These are phyloP conservation scores for Saccharata proteae DNA, from an alignment of 2,329 filamentous ascomycete species.

Conservation along the genomic window DNA sequence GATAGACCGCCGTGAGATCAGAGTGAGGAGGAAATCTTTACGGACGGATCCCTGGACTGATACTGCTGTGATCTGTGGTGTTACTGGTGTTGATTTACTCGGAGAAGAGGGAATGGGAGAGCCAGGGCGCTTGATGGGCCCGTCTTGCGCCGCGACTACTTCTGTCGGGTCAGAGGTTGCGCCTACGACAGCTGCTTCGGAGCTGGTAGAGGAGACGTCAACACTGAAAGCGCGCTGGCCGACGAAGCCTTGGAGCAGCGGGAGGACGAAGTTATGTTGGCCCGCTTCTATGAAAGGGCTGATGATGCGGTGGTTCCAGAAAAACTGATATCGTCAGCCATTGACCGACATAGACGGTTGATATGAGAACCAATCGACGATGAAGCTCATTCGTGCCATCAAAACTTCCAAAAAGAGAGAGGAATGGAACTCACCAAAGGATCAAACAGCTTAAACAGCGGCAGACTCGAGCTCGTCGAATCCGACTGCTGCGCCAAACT, in stretches of 20 bases:
- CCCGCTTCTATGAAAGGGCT: slow-evolving; percentile 63
- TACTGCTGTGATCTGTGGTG: slow-evolving; percentile 5
- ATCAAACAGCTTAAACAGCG: slow-evolving; percentile 63
- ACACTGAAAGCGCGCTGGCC: slow-evolving; percentile 74
- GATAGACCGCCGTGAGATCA: slow-evolving; percentile 81
- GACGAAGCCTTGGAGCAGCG: slow-evolving; percentile 87
- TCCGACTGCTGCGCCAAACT: slow-evolving; percentile 35
- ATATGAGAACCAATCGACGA: too few species aligned
- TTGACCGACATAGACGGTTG: too few species aligned
- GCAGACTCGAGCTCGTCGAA: slow-evolving; percentile 33
- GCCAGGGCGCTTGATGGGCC: slow-evolving; percentile 8
- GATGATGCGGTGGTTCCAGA: slow-evolving; percentile 78
- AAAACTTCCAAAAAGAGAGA: too few species aligned
- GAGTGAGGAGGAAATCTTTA: slow-evolving; percentile 60
- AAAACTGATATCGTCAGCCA: slow-evolving; percentile 42
- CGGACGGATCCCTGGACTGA: slow-evolving; percentile 10
- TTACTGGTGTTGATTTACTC: slow-evolving; percentile 3
- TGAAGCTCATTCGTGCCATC: background rate
- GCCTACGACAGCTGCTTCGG: slow-evolving; percentile 23
- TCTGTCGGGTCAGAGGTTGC: slow-evolving; percentile 21
- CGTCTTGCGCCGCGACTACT: slow-evolving; percentile 19
- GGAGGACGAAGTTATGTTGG: slow-evolving; percentile 59
- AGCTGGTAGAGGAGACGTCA: slow-evolving; percentile 36
- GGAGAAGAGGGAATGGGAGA: slow-evolving; percentile 15
- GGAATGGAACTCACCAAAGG: slow-evolving; percentile 40